phyloP scores from a whole-genome alignment of 2,329 filamentous ascomycete genomes.

The Teratosphaeria viscida region DNA sequence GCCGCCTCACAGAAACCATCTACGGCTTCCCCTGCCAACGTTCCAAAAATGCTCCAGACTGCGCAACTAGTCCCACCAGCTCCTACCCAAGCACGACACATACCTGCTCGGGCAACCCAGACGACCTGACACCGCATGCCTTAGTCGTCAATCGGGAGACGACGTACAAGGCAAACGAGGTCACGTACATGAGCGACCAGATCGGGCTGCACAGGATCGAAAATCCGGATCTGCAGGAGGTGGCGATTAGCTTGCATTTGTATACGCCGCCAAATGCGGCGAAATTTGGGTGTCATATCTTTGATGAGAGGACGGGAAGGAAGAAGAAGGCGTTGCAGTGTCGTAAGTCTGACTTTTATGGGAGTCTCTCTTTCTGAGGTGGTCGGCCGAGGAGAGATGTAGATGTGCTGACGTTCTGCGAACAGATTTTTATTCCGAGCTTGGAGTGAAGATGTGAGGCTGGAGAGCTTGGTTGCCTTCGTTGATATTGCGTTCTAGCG shows the following conservation, averaged over 20 bases:
- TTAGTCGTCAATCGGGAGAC: conserved; percentile 58
- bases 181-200: conserved; percentile 84
- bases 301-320: conserved; percentile 65
- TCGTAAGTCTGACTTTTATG: conserved; percentile 13
- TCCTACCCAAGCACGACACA: conserved; percentile 17
- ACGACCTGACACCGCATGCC: conserved; percentile 22
- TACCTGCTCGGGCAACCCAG: conserved; percentile 12
- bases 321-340: conserved; percentile 60
- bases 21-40: conserved; percentile 56
- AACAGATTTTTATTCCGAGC: conserved; percentile 53
- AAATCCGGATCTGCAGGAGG: conserved; percentile 59
- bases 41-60: conserved; percentile 24
- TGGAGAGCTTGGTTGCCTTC: not conserved
- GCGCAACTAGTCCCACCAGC: conserved; percentile 17
- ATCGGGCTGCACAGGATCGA: conserved; percentile 75
- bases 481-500: not conserved
- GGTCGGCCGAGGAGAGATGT: not conserved
- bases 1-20: conserved; percentile 64
- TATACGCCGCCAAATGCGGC: conserved; percentile 69
- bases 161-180: conserved; percentile 57
- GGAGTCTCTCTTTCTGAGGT: too few relatives aligned
- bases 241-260: conserved; percentile 72
- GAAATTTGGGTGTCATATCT: conserved; percentile 70
- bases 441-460: conserved; percentile 26
- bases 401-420: not conserved